A percentile compares a stretch with the other conserved stretches of the same genome.
These are phyloP conservation scores for Phragmites australis DNA, from an alignment of 176 grass and related monocot genomes.

Conservation along the genomic window DNA sequence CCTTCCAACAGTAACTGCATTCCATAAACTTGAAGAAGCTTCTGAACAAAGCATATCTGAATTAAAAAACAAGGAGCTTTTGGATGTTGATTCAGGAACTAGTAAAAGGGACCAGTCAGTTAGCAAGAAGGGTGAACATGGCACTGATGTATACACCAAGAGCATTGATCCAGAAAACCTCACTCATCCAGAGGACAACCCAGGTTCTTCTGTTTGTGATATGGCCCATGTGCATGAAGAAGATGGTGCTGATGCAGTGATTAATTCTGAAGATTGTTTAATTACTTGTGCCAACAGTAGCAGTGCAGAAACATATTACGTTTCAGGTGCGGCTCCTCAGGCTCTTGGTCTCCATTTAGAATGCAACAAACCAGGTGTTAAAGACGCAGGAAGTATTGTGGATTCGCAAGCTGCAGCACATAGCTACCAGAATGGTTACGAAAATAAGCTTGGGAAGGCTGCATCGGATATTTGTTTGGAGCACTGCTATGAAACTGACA, in stretches of 20 bases:
- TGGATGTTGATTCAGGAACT: constrained; percentile 59
- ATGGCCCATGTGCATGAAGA: constrained; percentile 4
- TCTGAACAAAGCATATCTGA: constrained; percentile 48
- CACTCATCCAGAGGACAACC: constrained; percentile 24
- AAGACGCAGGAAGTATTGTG: constrained; percentile 24
- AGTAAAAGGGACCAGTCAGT: constrained; percentile 40
- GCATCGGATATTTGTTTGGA: constrained; percentile 31
- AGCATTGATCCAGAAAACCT: constrained; percentile 4
- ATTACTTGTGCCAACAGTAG: constrained; percentile 42
- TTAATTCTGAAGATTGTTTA: constrained; percentile 35
- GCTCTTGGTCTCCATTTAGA: constrained; percentile 24
- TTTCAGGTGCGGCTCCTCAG: constrained; percentile 22
- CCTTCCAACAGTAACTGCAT: constrained; percentile 35
- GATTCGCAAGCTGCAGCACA: constrained; percentile 36
- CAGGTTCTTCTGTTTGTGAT: not conserved
- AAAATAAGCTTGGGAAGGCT: constrained; percentile 37
- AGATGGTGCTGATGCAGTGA: constrained; percentile 28
- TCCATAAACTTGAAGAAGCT: constrained; percentile 42
- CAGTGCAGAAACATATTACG: constrained; percentile 43
- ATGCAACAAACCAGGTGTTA: constrained; percentile 24
- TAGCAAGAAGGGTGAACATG: constrained; percentile 36
- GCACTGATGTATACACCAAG: constrained; percentile 16
- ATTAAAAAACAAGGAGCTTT: constrained; percentile 44
- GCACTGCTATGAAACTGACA: constrained; percentile 39
- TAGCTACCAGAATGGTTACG: constrained; percentile 28